Evolutionary conservation across 768 basidiomycete species (phyloP), one percentile per base, ranked within the genome.

Genomic region (Podaxis sp.): DNA sequence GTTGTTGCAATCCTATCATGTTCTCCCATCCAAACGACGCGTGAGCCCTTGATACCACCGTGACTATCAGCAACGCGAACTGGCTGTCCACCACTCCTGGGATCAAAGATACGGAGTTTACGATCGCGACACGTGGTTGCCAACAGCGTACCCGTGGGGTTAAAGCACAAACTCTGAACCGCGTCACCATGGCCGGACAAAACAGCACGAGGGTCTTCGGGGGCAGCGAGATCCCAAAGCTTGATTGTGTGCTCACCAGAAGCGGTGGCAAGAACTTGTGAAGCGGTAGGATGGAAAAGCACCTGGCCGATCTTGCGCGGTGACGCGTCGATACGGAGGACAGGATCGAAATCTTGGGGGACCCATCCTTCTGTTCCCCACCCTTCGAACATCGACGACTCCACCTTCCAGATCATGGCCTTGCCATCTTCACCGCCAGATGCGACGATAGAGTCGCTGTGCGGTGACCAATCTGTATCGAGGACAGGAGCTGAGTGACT

Each of bases 401-500:
- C 84, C 56, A 98, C 87, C 72, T 93, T 91, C 90, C 95, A 98
- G 71, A 99, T 82, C 77, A 93, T 85, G 66, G 91, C 84, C 70
- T 96, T 95, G 48, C 96, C 95, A 72, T 99, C 97, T 74, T 99
- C 96, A 53, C 91, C 95, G 15, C 85, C 93, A 0, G 94, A 96
- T 1, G 91, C 96, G 67, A 97, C 91, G 69, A 96, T 80, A 5
- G 84, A 80, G 76, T 99, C 96, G 70, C 95, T 89, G 73, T 96
- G 94, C 0, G 95, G 96, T 0, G 91, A 93, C 95, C 95, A 99
- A 71, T 91, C 93, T 0, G 96, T 99, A 76, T 99, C 96, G 40
- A 99, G 90, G 33, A 94, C 91, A 26, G 91, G 79, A 2, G 87
- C 90, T 1, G 89, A 88, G 74, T 93, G 90, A 33, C 89, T 91